Conservation (phyloP, 768 basidiomycete genomes). For the Lepiota venenata region DNA sequence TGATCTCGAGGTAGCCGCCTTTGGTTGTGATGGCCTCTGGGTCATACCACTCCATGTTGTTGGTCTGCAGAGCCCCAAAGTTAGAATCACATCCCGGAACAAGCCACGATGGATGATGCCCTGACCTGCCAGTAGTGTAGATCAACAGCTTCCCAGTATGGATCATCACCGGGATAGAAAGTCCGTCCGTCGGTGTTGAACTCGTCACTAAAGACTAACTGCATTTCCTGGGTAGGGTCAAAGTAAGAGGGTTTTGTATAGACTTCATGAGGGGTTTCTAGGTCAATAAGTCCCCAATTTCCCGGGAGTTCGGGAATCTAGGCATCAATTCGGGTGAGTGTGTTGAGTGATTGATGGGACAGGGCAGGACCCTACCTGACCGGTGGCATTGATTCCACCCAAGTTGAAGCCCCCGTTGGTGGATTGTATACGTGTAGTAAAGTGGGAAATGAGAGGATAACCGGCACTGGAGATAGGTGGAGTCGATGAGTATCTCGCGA, state of each 20-base stretch:
- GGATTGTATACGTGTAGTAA: slow-evolving; percentile 40
- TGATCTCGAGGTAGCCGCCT: slow-evolving; percentile 73
- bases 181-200: slow-evolving; percentile 78
- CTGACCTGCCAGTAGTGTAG: slow-evolving; percentile 73
- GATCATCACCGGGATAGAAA: slow-evolving; percentile 87
- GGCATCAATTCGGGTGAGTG: neutral
- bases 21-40: slow-evolving; percentile 74
- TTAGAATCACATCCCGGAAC: neutral
- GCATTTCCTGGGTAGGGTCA: slow-evolving; percentile 50
- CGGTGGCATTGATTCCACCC: slow-evolving; percentile 73
- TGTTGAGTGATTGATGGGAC: neutral
- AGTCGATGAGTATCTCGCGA: neutral
- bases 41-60: slow-evolving; percentile 88
- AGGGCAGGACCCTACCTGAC: slow-evolving; percentile 45
- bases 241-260: slow-evolving; percentile 50
- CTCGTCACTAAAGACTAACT: slow-evolving; percentile 87
- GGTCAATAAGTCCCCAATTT: slow-evolving; percentile 72
- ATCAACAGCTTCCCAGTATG: slow-evolving; percentile 85
- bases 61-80: slow-evolving; percentile 37
- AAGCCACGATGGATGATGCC: neutral
- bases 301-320: slow-evolving; percentile 58
- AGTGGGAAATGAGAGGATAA: slow-evolving; percentile 60
- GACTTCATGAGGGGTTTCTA: slow-evolving; percentile 64
- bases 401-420: slow-evolving; percentile 64
- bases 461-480: slow-evolving; percentile 45